Evolutionary conservation across 345 rosid genomes (phyloP).

Genomic region (Euclidium syriacum): DNA sequence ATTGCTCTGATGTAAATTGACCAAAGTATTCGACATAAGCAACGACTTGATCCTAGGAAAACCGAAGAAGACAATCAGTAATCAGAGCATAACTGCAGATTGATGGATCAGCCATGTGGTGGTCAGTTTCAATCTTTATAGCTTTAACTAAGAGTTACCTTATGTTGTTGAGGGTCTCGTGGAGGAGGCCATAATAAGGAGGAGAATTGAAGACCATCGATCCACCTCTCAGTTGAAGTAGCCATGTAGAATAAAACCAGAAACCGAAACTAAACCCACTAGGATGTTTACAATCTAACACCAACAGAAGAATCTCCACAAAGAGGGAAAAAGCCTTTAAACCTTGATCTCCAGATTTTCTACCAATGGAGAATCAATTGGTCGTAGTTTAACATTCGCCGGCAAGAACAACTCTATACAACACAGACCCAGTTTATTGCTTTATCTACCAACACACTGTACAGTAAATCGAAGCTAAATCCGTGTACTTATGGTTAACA

Average conservation of each 20-base stretch:
- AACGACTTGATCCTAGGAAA: slow-evolving; percentile 68
- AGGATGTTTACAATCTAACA: background rate
- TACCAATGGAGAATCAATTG: slow-evolving; percentile 18
- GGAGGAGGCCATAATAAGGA: slow-evolving; percentile 89
- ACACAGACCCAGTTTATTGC: background rate
- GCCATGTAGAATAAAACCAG: slow-evolving; percentile 40
- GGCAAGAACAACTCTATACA: slow-evolving; percentile 2
- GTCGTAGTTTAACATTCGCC: slow-evolving; percentile 14
- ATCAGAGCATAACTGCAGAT: background rate
- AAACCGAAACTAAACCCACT: background rate
- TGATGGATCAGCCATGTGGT: background rate
- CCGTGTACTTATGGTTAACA: background rate
- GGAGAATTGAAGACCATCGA: slow-evolving; percentile 84
- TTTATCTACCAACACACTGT: slow-evolving; percentile 14
- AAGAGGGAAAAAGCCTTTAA: background rate
- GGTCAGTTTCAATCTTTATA: background rate
- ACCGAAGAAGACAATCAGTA: slow-evolving; percentile 6
- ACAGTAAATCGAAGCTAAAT: slow-evolving; percentile 7
- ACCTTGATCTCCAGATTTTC: slow-evolving; percentile 8
- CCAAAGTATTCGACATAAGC: slow-evolving; percentile 94
- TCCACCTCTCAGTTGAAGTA: slow-evolving; percentile 80
- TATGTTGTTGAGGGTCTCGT: slow-evolving; percentile 63
- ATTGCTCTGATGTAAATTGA: slow-evolving; percentile 80
- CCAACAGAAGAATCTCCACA: background rate
- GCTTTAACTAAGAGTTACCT: slow-evolving; percentile 38